These are phyloP conservation scores for Debaryomyces sp. DNA, from an alignment of 1,139 yeast species.

Conservation along the genomic window DNA sequence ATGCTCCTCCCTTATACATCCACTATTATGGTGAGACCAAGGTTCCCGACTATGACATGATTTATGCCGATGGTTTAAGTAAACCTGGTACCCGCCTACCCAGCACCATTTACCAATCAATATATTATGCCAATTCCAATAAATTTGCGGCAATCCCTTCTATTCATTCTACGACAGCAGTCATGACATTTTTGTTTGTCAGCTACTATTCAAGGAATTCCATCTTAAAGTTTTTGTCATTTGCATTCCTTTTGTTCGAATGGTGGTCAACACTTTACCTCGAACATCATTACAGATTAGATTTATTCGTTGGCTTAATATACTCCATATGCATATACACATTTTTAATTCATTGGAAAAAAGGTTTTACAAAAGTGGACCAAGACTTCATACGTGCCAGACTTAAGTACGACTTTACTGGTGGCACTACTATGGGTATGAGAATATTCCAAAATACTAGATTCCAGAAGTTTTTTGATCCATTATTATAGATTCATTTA, in stretches of 20 bases:
- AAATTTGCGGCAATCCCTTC: constrained; percentile 21
- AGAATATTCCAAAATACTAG: constrained; percentile 16
- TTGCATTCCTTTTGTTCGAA: constrained; percentile 16
- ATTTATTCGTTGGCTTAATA: constrained; percentile 17
- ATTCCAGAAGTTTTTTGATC: constrained; percentile 17
- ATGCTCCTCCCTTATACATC: constrained; percentile 19
- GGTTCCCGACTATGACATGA: constrained; percentile 18
- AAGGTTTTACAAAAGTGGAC: constrained; percentile 15
- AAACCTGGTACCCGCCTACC: constrained; percentile 14
- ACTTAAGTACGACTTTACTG: constrained; percentile 11
- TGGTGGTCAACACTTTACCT: constrained; percentile 23
- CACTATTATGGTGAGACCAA: constrained; percentile 18
- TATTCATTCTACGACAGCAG: constrained; percentile 18
- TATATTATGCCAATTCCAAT: constrained; percentile 20
- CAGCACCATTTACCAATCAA: constrained; percentile 11
- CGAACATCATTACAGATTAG: constrained; percentile 22
- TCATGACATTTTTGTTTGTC: constrained; percentile 17
- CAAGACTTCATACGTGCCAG: constrained; percentile 15
- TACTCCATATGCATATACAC: constrained; percentile 17
- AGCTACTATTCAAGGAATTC: constrained; percentile 16
- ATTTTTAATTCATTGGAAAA: constrained; percentile 13
- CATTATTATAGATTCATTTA: constrained; percentile 9
- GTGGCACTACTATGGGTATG: constrained; percentile 19
- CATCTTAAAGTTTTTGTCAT: constrained; percentile 12
- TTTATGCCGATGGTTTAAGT: constrained; percentile 20